Base-by-base conservation (phyloP, 495 filamentous ascomycete species). In the Venustampulla echinocandica region DNA sequence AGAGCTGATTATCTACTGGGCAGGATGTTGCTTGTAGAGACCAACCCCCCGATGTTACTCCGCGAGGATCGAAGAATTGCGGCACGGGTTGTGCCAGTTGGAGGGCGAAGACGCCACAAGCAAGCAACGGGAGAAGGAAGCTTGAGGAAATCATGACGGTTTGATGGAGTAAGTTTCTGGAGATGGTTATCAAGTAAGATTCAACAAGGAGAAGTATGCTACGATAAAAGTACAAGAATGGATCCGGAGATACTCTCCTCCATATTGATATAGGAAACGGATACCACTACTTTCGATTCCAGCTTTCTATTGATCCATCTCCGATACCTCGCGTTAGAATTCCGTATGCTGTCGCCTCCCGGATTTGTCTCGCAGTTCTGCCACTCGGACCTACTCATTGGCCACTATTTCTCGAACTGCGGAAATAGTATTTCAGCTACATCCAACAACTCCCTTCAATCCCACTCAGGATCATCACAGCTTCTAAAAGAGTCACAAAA, bases 21-120 rank as follows among this genome's bases (percentile, higher is more conserved):
- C 27, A 42, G 6, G 38, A 34, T 24, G 39, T 10, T 10, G 19
- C 23, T 24, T 9, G 1, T 5, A 42, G 39, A 15, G 38, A 37
- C 37, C 37, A 49, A 9, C 46, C 46, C 9, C 46, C 46, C 14
- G 38, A 30, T 10, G 39, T 15, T 11, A 23, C 46, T 15, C 38
- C 23, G 21, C 46, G 37, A 10, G 10, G 7, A 18, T 49, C 18
- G 20, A 49, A 39, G 17, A 37, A 37, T 37, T 18, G 34, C 9
- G 34, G 34, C 7, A 37, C 10, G 17, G 34, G 34, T 15, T 37
- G 10, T 10, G 34, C 34, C 6, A 37, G 17, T 17, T 37, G 9
- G 17, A 18, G 5, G 6, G 34, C 34, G 5, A 37, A 15, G 15
- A 17, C 15, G 15, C 34, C 17, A 11, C 10, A 10, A 17, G 34